phyloP scores from a whole-genome alignment of 2,329 filamentous ascomycete species.

The Monilinia polystroma region DNA sequence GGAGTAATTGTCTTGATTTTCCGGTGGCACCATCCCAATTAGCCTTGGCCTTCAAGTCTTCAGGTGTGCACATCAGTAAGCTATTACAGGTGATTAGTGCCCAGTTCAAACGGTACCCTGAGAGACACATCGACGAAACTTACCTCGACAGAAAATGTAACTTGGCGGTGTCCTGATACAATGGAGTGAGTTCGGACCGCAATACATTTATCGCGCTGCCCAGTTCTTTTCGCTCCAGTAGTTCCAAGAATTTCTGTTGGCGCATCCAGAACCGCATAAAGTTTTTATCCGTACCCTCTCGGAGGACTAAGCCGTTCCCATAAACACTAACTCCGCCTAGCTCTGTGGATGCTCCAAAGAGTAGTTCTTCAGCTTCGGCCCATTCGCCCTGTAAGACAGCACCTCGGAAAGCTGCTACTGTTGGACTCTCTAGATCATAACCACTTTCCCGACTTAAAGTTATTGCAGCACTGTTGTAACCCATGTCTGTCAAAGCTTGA shows the following conservation, averaged over 20 bases:
- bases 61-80: constrained; percentile 83
- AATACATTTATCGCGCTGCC: constrained; percentile 77
- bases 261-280: constrained; percentile 85
- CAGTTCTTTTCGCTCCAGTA: constrained; percentile 75
- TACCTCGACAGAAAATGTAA: constrained; percentile 79
- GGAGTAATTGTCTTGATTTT: constrained; percentile 68
- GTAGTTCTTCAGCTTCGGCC: constrained; percentile 77
- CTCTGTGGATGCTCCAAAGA: constrained; percentile 56
- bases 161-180: constrained; percentile 74
- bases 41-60: constrained; percentile 74
- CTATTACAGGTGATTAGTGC: constrained; percentile 45
- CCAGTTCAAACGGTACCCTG: constrained; percentile 5
- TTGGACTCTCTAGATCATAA: constrained; percentile 79
- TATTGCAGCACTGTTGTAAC: constrained; percentile 75
- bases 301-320: constrained; percentile 67
- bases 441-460: constrained; percentile 79
- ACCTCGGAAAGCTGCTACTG: constrained; percentile 80
- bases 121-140: constrained; percentile 25
- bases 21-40: constrained; percentile 82
- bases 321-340: constrained; percentile 47
- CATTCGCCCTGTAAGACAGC: constrained; percentile 80
- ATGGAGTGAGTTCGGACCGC: constrained; percentile 79
- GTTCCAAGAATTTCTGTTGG: constrained; percentile 92
- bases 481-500: constrained; percentile 85
- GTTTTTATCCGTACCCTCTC: constrained; percentile 70